phyloP scores from a whole-genome alignment of 2,329 filamentous ascomycete genomes.

The Aspergillus arachidicola region DNA sequence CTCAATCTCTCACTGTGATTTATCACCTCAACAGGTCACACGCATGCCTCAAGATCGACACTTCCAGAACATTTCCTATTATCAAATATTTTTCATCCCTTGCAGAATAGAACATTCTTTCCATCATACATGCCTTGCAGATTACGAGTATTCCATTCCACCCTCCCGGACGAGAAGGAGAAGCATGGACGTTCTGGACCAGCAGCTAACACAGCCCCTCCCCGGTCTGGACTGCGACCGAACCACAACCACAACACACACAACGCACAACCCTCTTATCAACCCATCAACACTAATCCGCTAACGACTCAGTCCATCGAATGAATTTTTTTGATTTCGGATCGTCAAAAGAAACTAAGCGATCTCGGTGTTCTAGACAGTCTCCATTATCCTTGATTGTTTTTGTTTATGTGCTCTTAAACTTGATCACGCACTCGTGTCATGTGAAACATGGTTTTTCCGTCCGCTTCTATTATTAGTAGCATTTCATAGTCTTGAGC shows the following conservation, averaged over 20 bases:
- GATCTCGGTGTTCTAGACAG: not conserved
- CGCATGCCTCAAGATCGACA: not conserved
- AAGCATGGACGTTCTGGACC: not conserved
- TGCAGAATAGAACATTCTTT: not conserved
- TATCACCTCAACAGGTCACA: not conserved
- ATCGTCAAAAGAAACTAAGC: not conserved
- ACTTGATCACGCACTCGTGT: not conserved
- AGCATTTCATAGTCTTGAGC: not conserved
- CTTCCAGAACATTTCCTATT: slow-evolving; percentile 1
- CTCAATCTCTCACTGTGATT: not conserved
- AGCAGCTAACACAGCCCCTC: not conserved
- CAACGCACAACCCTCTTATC: not conserved
- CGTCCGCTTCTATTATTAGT: not conserved
- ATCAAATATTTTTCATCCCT: slow-evolving; percentile 1
- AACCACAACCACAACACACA: not conserved
- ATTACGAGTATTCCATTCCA: not conserved
- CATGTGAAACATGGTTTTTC: not conserved
- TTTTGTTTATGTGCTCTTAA: not conserved
- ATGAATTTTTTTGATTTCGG: not conserved
- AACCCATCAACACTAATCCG: not conserved
- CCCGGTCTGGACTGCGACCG: not conserved
- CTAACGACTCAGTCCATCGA: not conserved
- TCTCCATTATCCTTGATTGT: not conserved
- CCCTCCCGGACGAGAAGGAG: not conserved
- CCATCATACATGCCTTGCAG: slow-evolving; percentile 10